These are phyloP conservation scores for Coniophora puteana DNA, from an alignment of 1,284 basidiomycete genomes.

Conservation along the genomic window DNA sequence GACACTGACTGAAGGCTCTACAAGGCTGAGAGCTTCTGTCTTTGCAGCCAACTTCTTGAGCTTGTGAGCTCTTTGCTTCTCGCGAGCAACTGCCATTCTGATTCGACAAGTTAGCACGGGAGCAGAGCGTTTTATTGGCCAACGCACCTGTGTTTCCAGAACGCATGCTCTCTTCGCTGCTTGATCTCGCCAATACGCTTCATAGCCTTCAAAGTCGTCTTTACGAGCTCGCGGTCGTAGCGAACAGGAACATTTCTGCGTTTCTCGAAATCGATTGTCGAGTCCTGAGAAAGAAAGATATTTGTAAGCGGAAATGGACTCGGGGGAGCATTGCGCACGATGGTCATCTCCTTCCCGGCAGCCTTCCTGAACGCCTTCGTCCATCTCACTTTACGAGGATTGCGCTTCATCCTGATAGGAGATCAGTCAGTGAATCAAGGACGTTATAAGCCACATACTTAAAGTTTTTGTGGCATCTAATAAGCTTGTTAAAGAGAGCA, in stretches of 20 bases:
- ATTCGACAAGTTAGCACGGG: conserved; percentile 8
- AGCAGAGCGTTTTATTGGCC: background rate
- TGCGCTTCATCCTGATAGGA: conserved; percentile 90
- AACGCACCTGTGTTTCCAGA: conserved; percentile 89
- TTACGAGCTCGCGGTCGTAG: conserved; percentile 93
- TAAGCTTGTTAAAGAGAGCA: conserved; percentile 8
- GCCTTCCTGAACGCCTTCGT: conserved; percentile 99
- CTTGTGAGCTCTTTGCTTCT: conserved; percentile 68
- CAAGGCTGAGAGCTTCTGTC: conserved; percentile 61
- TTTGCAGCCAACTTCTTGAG: conserved; percentile 60
- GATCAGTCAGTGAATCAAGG: background rate
- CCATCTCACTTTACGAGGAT: conserved; percentile 99
- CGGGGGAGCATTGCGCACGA: conserved; percentile 53
- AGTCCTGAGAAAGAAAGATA: conserved; percentile 61
- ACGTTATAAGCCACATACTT: conserved; percentile 52
- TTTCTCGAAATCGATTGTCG: conserved; percentile 99
- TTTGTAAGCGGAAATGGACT: background rate
- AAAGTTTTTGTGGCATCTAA: conserved; percentile 96
- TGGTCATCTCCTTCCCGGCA: conserved; percentile 99
- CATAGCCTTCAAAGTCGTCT: conserved; percentile 97
- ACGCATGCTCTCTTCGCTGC: conserved; percentile 88
- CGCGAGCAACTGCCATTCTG: conserved; percentile 79
- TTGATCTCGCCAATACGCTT: conserved; percentile 94
- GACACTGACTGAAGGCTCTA: conserved; percentile 59
- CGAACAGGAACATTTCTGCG: conserved; percentile 96